Base-by-base conservation (phyloP, 805 yeast species). In the Metschnikowia gelsemii region DNA sequence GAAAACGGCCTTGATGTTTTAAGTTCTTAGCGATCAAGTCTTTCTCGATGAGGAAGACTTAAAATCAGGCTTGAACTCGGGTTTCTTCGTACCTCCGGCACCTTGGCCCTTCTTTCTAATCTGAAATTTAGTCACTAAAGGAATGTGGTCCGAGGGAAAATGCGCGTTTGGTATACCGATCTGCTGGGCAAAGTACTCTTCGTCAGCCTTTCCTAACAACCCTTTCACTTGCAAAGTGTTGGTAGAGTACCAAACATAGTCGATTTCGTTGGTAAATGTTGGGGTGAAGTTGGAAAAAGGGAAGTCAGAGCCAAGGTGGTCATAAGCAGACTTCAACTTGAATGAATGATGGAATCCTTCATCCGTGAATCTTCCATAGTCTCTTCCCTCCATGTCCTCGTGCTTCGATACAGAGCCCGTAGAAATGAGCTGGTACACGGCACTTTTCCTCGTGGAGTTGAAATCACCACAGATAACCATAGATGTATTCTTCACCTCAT, bases 231-330 rank as follows among this genome's bases (percentile, higher is more conserved):
- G 78, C 47, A 93, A 70, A n/a, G 80, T 72, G 11, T 81, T 73
- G 7, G 96, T 85, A 2, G 96, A 80, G 64, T 86, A 89, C 96
- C 98, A 95, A 44, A 93, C 82, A 61, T 93, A 93, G 68, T 93
- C 99, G 66, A 93, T 87, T 29, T 83, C 90, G 57, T 88, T 89
- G 1, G 95, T 88, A 66, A 93, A 93, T 25, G 84, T 80, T 20
- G 99, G 99, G 0, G 98, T 83, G 64, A 82, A 84, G 64, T 93
- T 93, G 5, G 99, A 91, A 62, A 91, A 91, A 32, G 96, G 95
- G 46, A 93, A 73, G 63, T 93, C 97, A 14, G 46, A 41, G 19
- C 90, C 90, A 57, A 90, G 78, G 48, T 78, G 74, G 30, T 84
- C 81, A 61, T 93, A 93, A 3, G 96, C 86, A 7, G 96, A 86